Conservation (phyloP, 176 grass and related monocot species). For the Musa schizocarpa region DNA sequence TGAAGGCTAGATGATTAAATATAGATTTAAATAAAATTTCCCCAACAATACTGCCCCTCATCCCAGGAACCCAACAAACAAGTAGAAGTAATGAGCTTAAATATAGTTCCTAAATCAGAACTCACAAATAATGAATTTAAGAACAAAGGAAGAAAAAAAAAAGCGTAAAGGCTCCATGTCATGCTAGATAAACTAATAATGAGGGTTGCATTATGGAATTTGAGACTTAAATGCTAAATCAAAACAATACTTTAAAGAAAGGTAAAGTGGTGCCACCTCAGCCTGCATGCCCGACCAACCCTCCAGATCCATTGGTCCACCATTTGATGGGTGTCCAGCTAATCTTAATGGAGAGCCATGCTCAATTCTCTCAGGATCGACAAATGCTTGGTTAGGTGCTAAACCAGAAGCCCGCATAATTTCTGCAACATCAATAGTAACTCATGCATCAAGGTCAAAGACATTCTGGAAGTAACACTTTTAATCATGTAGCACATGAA, state of each 20-base stretch:
- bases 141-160: too few species aligned
- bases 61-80: neutral
- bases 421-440: conserved; percentile 46
- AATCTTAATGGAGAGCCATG: conserved; percentile 89
- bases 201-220: too few species aligned
- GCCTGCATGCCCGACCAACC: conserved; percentile 86
- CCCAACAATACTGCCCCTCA: neutral
- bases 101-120: too few species aligned
- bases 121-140: too few species aligned
- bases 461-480: neutral
- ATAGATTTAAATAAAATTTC: neutral
- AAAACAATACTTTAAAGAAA: neutral
- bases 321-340: conserved; percentile 65
- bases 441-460: neutral
- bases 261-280: conserved; percentile 47
- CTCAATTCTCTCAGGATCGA: conserved; percentile 87
- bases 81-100: too few species aligned
- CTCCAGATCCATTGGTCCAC: conserved; percentile 96
- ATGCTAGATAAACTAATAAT: too few species aligned
- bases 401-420: conserved; percentile 77
- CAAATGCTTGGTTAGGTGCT: conserved; percentile 59
- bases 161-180: too few species aligned
- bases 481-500: neutral
- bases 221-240: too few species aligned
- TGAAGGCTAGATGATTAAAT: neutral